A percentile compares a stretch with the other conserved stretches of the same genome.
phyloP scores from a whole-genome alignment of 1,284 basidiomycete genomes.

The Cryptococcus sp. region DNA sequence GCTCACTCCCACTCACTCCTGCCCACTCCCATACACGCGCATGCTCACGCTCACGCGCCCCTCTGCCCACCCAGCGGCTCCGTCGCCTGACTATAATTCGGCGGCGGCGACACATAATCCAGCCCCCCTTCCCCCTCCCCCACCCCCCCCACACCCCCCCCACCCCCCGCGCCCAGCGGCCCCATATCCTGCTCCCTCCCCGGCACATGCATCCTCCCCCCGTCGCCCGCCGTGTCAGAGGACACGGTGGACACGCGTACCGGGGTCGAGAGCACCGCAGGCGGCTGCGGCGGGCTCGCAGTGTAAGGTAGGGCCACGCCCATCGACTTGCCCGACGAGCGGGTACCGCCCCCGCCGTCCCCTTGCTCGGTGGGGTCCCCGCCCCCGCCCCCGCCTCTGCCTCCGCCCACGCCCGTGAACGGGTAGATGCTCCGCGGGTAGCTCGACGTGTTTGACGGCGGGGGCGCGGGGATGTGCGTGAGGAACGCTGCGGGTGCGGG shows the following conservation, averaged over 20 bases:
- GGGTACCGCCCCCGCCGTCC: no score
- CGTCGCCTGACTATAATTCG: slow-evolving; percentile 21
- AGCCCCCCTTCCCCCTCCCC: background rate
- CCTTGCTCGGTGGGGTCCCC: background rate
- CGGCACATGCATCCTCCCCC: slow-evolving; percentile 11
- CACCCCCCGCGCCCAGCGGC: slow-evolving; percentile 1
- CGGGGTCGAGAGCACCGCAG: no score
- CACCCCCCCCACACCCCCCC: background rate
- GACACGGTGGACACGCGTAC: no score
- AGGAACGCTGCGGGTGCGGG: slow-evolving; percentile 7
- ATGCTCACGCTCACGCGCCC: background rate
- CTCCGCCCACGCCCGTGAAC: background rate
- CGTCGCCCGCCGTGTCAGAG: no score
- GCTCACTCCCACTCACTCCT: no score
- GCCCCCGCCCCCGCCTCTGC: no score
- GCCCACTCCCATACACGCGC: no score
- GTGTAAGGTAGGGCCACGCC: background rate
- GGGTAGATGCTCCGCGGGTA: slow-evolving; percentile 14
- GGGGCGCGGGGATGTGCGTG: slow-evolving; percentile 13
- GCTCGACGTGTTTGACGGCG: slow-evolving; percentile 15
- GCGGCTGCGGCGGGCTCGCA: background rate
- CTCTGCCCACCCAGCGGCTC: slow-evolving; percentile 15
- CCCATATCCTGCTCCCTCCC: slow-evolving; percentile 20
- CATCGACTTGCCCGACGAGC: no score
- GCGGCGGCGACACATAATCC: slow-evolving; percentile 11